Evolutionary conservation across 768 basidiomycete species (phyloP).

Genomic region (Pleurotus djamor): DNA sequence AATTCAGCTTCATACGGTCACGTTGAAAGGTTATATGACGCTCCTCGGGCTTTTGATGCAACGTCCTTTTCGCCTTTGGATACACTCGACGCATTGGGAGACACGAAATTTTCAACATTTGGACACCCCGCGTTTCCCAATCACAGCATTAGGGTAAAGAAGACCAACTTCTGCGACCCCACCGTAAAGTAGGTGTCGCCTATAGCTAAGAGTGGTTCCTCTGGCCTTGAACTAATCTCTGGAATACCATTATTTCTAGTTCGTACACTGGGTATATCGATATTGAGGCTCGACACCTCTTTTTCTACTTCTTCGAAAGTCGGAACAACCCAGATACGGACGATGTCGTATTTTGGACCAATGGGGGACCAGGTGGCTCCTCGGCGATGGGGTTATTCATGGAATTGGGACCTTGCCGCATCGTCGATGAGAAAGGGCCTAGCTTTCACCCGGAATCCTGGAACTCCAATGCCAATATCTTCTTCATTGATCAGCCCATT

Average conservation of each 20-base stretch:
- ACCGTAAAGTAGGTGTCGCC: constrained; percentile 26
- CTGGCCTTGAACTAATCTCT: too few species aligned
- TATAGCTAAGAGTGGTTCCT: too few species aligned
- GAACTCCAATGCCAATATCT: constrained; percentile 65
- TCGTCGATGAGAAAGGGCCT: constrained; percentile 48
- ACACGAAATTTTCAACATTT: constrained; percentile 31
- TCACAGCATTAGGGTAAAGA: constrained; percentile 20
- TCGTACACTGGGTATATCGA: constrained; percentile 71
- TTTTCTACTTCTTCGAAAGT: constrained; percentile 81
- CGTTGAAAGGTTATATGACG: too few species aligned
- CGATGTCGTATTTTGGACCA: constrained; percentile 60
- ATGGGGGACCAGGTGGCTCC: constrained; percentile 42
- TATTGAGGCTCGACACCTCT: constrained; percentile 57
- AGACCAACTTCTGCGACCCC: constrained; percentile 30
- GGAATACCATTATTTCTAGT: constrained; percentile 19
- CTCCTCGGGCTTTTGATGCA: too few species aligned
- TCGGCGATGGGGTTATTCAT: constrained; percentile 63
- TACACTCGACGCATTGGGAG: constrained; percentile 14
- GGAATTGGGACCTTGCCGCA: constrained; percentile 74
- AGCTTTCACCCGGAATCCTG: constrained; percentile 59
- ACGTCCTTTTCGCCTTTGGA: constrained; percentile 12
- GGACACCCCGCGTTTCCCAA: constrained; percentile 26
- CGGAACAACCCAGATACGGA: constrained; percentile 57
- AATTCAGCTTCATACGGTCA: too few species aligned
- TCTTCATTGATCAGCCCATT: constrained; percentile 62